Evolutionary conservation across 441 rosid species (phyloP), one percentile per base, ranked within the genome.

Genomic region (Kokia cookei): DNA sequence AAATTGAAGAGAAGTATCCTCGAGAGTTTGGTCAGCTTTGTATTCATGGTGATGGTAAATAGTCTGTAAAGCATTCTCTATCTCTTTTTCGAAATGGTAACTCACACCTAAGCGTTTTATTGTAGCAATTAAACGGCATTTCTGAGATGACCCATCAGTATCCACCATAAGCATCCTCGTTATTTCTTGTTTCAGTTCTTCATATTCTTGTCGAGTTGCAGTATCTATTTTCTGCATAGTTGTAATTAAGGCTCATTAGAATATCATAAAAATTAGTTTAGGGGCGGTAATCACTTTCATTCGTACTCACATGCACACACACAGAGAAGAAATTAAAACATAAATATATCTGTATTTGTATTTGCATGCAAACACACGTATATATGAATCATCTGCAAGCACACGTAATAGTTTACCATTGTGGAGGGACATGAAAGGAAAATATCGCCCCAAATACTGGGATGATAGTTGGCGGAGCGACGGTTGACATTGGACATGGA

Each of bases 1-100:
- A 47, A 82, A 82, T 7, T 61, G 59, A 32, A 83, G 75, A 75
- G 83, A 62, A 7, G 53, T 59, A 27, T 3, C 26, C 14, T 72
- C 24, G 1, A 71, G 75, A 61, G 54, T 45, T 9, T 1, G 7
- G 22, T 42, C 15, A 59, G 61, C 72, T 2, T 17, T 13, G 27
- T 0, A 0, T 2, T 0, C 50, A 1, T 32, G 42, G 8, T 57
- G 32, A 22, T 50, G 10, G 42, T 12, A 5, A 4, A 68, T 15
- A 7, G 15, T 22, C 0, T 61, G 50, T 11, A 73, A 53, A 27
- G 27, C 51, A 42, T 66, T 74, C 1, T 66, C 62, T 12, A 72
- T 71, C 35, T 75, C 76, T 37, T 4, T 27, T 0, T 75, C 48
- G 5, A 75, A 75, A 45, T 66, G 79, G 53, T 72, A 79, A 22